Evolutionary conservation across 2,329 filamentous ascomycete genomes (phyloP).

Genomic region (Basipetospora chlamydospora): DNA sequence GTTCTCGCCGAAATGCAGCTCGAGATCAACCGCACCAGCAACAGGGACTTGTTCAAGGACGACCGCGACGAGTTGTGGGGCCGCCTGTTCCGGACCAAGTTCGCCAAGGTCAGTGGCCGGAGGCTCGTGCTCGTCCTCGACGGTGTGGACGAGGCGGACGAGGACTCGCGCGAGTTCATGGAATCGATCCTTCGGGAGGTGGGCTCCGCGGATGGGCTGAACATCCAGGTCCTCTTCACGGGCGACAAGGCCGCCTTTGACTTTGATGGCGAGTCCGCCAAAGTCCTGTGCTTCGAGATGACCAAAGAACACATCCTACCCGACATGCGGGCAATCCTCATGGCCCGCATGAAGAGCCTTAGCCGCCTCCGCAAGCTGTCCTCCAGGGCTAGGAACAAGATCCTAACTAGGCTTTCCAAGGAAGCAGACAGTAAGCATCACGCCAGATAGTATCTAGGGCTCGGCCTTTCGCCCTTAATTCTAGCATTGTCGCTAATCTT

Average conservation of each 20-base stretch:
- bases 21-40: slow-evolving; percentile 12
- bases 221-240: slow-evolving; percentile 2
- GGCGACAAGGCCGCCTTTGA: neutral
- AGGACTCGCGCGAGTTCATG: neutral
- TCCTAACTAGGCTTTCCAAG: slow-evolving; percentile 15
- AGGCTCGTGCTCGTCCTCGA: slow-evolving; percentile 2
- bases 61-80: slow-evolving; percentile 9
- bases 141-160: neutral
- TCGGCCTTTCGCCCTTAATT: too few relatives aligned
- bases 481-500: too few relatives aligned
- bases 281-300: neutral
- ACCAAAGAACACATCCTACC: slow-evolving; percentile 9
- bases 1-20: slow-evolving; percentile 14
- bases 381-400: slow-evolving; percentile 15
- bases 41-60: too few relatives aligned
- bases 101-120: slow-evolving; percentile 9
- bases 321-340: slow-evolving; percentile 15
- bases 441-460: too few relatives aligned
- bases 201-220: neutral
- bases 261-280: neutral
- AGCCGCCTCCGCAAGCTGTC: slow-evolving; percentile 13
- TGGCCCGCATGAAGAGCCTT: slow-evolving; percentile 14
- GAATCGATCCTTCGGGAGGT: neutral
- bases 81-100: slow-evolving; percentile 9
- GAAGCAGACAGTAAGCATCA: slow-evolving; percentile 16